A percentile compares a stretch with the other conserved stretches of the same genome.
Conservation (phyloP, 345 rosid species). For the Linum tenue region DNA sequence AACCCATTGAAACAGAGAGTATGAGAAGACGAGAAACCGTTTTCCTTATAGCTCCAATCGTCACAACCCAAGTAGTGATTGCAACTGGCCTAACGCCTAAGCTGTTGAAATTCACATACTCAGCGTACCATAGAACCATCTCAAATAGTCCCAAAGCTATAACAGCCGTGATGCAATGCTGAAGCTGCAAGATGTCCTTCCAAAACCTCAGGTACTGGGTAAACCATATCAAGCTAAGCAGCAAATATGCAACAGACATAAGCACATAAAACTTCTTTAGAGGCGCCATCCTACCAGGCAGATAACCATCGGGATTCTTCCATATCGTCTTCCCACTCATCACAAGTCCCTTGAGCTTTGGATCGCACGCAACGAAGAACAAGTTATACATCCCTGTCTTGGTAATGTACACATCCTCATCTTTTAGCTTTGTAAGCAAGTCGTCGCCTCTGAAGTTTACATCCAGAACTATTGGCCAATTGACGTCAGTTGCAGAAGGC, state of each 20-base stretch:
- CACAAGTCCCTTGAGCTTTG: constrained; percentile 56
- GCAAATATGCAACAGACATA: constrained; percentile 61
- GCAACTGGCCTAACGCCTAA: constrained; percentile 70
- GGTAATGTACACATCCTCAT: constrained; percentile 37
- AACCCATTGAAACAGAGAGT: constrained; percentile 89
- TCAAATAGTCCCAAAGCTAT: constrained; percentile 75
- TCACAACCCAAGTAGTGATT: constrained; percentile 84
- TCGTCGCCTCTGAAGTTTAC: constrained; percentile 46
- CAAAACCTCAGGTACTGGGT: constrained; percentile 67
- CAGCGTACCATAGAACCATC: constrained; percentile 88
- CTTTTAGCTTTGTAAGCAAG: constrained; percentile 34
- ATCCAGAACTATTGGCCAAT: constrained; percentile 72
- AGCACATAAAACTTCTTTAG: constrained; percentile 65
- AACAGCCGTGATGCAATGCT: constrained; percentile 74
- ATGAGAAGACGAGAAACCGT: constrained; percentile 68
- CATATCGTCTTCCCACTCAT: constrained; percentile 92
- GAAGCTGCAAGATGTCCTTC: constrained; percentile 82
- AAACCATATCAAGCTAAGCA: constrained; percentile 70
- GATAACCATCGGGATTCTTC: constrained; percentile 87
- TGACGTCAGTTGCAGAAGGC: constrained; percentile 57
- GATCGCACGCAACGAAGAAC: constrained; percentile 81
- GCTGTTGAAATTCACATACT: constrained; percentile 66
- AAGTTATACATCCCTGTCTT: constrained; percentile 91
- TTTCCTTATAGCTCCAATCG: constrained; percentile 74
- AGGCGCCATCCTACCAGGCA: constrained; percentile 98